These are phyloP conservation scores for Suillus spraguei DNA, from an alignment of 768 basidiomycete genomes.

Conservation along the genomic window DNA sequence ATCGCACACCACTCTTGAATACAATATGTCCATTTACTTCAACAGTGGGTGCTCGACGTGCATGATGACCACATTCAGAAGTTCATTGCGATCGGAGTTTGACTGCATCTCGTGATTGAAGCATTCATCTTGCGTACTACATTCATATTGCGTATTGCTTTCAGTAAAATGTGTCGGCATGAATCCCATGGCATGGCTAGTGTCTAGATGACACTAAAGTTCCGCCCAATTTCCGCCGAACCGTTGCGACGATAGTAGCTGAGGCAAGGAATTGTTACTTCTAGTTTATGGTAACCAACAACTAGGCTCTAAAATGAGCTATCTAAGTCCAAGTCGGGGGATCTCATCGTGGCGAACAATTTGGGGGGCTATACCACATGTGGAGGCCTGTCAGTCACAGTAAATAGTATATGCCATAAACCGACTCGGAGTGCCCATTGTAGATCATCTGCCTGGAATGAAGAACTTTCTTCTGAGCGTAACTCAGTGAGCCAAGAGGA, in stretches of 20 bases:
- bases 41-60: no score
- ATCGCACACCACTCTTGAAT: no score
- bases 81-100: no score
- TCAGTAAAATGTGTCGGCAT: background rate
- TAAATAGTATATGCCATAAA: no score
- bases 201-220: background rate
- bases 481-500: background rate
- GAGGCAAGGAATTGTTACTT: background rate
- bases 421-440: background rate
- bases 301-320: no score
- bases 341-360: background rate
- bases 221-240: background rate
- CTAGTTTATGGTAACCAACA: background rate
- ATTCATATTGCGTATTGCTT: background rate
- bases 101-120: no score
- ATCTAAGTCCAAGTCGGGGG: background rate
- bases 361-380: background rate
- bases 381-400: background rate
- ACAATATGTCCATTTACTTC: no score
- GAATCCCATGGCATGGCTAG: background rate
- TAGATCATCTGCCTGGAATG: background rate
- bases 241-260: background rate
- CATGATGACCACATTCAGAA: no score
- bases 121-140: no score
- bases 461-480: background rate